A percentile compares a stretch with the other conserved stretches of the same genome.
These are phyloP conservation scores for Gossypium turneri DNA, from an alignment of 345 rosid species.

Conservation along the genomic window DNA sequence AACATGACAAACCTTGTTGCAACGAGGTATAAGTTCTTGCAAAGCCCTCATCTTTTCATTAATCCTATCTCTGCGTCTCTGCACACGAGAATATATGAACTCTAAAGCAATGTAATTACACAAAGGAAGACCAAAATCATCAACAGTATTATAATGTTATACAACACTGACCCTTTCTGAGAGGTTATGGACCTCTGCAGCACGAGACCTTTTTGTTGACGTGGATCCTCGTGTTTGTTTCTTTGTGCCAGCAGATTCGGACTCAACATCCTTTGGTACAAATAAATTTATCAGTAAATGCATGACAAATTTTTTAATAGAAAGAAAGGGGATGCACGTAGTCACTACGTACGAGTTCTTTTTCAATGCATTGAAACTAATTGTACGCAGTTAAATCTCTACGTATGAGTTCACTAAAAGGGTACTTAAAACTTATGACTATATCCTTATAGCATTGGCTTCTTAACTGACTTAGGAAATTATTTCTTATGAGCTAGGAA, in stretches of 20 bases:
- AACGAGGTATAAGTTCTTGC: conserved; percentile 58
- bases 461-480: no score
- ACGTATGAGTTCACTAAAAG: no score
- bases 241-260: conserved; percentile 49
- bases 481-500: no score
- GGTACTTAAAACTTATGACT: no score
- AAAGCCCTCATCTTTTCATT: conserved; percentile 65
- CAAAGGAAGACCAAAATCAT: background rate
- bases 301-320: background rate
- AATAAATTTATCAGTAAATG: background rate
- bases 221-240: conserved; percentile 56
- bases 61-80: conserved; percentile 67
- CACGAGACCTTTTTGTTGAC: conserved; percentile 74
- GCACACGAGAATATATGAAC: conserved; percentile 13
- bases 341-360: background rate
- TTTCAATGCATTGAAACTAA: no score
- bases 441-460: no score
- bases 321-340: background rate
- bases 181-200: conserved; percentile 95
- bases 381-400: no score
- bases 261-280: conserved; percentile 48
- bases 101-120: background rate
- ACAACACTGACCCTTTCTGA: conserved; percentile 76
- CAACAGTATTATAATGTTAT: background rate
- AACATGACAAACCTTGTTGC: conserved; percentile 36